phyloP scores from a whole-genome alignment of 176 grass and related monocot genomes.

The Coix lacrymajobi region DNA sequence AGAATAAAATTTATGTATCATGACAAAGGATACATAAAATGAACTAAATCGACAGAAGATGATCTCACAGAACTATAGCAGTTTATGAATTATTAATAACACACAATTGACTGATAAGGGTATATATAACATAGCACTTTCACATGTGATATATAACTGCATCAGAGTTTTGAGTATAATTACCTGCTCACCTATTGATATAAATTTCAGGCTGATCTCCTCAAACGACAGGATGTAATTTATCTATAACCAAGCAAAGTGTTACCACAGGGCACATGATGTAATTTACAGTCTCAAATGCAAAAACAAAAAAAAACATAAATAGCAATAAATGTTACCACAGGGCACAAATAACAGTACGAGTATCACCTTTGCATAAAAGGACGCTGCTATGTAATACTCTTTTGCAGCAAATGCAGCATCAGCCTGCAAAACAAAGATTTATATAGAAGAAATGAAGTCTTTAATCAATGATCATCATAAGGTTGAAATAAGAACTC shows the following conservation, averaged over 20 bases:
- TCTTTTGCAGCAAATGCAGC: constrained; percentile 83
- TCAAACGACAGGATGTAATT: constrained; percentile 93
- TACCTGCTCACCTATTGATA: constrained; percentile 86
- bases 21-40: background rate
- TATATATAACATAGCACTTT: background rate
- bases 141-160: constrained; percentile 11
- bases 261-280: background rate
- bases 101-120: background rate
- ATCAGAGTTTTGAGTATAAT: constrained; percentile 32
- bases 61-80: constrained; percentile 3
- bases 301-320: constrained; percentile 11
- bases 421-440: constrained; percentile 66
- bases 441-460: constrained; percentile 10
- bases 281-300: constrained; percentile 7
- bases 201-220: constrained; percentile 96
- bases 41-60: constrained; percentile 19
- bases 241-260: constrained; percentile 55
- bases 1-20: background rate
- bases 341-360: constrained; percentile 9
- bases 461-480: constrained; percentile 14
- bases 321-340: background rate
- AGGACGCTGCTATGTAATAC: constrained; percentile 89
- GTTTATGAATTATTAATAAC: background rate
- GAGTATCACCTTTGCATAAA: constrained; percentile 80
- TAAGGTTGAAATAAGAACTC: constrained; percentile 2